These are phyloP conservation scores for Omphalea diandra DNA, from an alignment of 441 rosid genomes.

Conservation along the genomic window DNA sequence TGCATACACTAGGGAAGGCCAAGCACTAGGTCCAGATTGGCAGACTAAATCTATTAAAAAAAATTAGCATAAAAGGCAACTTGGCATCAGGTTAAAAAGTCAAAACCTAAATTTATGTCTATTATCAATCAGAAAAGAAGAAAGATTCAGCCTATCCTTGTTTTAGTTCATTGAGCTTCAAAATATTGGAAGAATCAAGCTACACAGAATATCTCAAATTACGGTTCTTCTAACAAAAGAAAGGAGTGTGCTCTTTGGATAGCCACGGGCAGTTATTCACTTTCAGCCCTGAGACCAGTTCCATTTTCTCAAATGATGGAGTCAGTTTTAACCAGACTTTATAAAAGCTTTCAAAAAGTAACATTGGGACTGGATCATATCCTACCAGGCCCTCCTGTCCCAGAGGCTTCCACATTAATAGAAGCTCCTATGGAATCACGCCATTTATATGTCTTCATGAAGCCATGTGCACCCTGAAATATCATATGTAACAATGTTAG, in stretches of 20 bases:
- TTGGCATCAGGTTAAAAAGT: constrained; percentile 1
- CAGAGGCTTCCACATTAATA: constrained; percentile 97
- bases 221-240: background rate
- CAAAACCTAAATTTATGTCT: constrained; percentile 1
- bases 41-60: constrained; percentile 79
- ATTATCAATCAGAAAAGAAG: constrained; percentile 7
- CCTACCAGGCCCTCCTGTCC: constrained; percentile 90
- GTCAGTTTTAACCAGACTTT: background rate
- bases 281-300: too few relatives aligned
- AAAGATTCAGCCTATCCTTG: background rate
- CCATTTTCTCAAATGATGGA: background rate
- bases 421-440: constrained; percentile 85
- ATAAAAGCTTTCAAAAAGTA: constrained; percentile 15
- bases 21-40: constrained; percentile 97
- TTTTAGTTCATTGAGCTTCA: constrained; percentile 7
- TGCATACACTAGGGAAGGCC: constrained; percentile 86
- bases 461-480: constrained; percentile 94
- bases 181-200: background rate
- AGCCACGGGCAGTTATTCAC: background rate
- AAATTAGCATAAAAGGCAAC: constrained; percentile 13
- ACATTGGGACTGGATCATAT: constrained; percentile 19
- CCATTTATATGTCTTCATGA: constrained; percentile 86
- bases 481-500: constrained; percentile 22
- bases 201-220: background rate
- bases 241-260: background rate